Conservation (phyloP, 805 yeast species). For the Yamadazyma insecticola region DNA sequence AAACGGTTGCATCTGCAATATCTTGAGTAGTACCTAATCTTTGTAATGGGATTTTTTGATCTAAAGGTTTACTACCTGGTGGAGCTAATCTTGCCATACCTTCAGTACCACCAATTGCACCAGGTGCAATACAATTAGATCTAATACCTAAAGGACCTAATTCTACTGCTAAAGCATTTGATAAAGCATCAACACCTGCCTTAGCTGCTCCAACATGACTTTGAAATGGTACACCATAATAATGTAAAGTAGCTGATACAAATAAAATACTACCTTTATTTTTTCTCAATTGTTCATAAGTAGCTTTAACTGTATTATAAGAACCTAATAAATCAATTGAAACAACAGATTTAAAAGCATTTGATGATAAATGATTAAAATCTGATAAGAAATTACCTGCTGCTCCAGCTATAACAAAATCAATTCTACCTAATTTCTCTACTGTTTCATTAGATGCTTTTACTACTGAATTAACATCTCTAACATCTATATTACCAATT, state of each 20-base stretch:
- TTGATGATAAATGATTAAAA: constrained; percentile 70
- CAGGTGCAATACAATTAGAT: constrained; percentile 86
- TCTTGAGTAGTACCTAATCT: constrained; percentile 68
- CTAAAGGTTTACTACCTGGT: constrained; percentile 31
- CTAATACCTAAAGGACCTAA: constrained; percentile 86
- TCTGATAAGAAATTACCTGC: constrained; percentile 91
- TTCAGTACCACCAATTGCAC: constrained; percentile 83
- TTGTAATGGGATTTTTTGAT: constrained; percentile 56
- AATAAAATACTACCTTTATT: constrained; percentile 72
- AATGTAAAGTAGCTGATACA: constrained; percentile 87
- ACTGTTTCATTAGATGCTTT: constrained; percentile 67
- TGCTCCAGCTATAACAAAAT: constrained; percentile 89
- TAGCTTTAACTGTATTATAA: constrained; percentile 84
- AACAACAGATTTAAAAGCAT: constrained; percentile 85
- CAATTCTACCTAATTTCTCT: constrained; percentile 67
- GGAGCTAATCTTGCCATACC: constrained; percentile 67
- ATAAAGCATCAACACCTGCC: constrained; percentile 89
- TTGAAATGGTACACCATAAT: constrained; percentile 85
- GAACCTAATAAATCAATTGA: constrained; percentile 87
- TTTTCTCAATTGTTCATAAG: constrained; percentile 57
- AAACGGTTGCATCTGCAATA: constrained; percentile 85
- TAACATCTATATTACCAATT: constrained; percentile 71
- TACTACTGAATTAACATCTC: constrained; percentile 56
- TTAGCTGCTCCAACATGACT: constrained; percentile 92
- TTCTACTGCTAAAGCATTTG: constrained; percentile 83